Conservation (phyloP, 2,329 filamentous ascomycete species). For the Thelonectria blattea region DNA sequence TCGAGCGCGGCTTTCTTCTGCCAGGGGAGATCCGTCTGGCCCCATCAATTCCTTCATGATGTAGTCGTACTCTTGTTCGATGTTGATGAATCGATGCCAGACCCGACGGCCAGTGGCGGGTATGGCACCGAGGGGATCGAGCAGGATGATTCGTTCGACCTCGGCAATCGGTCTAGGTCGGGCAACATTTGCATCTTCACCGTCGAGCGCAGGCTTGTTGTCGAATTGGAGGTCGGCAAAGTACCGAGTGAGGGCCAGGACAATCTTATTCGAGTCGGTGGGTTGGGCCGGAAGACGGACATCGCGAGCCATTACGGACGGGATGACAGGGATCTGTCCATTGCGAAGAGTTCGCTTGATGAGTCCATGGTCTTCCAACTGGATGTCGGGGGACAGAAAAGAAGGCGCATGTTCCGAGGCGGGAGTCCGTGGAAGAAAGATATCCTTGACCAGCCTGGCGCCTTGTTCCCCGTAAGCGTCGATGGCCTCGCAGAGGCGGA, state of each 20-base stretch:
- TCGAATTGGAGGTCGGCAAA: conserved; percentile 69
- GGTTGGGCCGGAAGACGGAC: conserved; percentile 47
- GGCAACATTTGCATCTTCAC: conserved; percentile 40
- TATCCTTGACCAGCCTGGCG: conserved; percentile 68
- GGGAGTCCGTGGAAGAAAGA: conserved; percentile 31
- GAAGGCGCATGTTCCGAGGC: conserved; percentile 17
- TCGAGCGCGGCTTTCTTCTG: conserved; percentile 40
- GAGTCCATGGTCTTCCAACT: conserved; percentile 41
- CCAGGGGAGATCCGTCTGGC: conserved; percentile 36
- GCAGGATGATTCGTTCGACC: conserved; percentile 84
- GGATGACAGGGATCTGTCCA: conserved; percentile 47
- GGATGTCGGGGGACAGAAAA: conserved; percentile 36
- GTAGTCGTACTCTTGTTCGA: conserved; percentile 83
- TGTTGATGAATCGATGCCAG: conserved; percentile 75
- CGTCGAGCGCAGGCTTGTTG: not conserved
- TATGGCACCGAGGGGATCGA: conserved; percentile 86
- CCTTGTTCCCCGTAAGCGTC: conserved; percentile 71
- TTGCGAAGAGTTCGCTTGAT: conserved; percentile 42
- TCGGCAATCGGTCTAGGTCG: conserved; percentile 59
- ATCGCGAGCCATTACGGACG: conserved; percentile 50
- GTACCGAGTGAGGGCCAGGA: conserved; percentile 78
- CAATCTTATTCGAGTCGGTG: conserved; percentile 63
- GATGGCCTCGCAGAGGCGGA: conserved; percentile 76
- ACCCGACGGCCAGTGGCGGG: conserved; percentile 61
- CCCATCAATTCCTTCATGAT: conserved; percentile 67